Conservation (phyloP, 495 filamentous ascomycete genomes). For the Lasiosphaeriaceae sp. region DNA sequence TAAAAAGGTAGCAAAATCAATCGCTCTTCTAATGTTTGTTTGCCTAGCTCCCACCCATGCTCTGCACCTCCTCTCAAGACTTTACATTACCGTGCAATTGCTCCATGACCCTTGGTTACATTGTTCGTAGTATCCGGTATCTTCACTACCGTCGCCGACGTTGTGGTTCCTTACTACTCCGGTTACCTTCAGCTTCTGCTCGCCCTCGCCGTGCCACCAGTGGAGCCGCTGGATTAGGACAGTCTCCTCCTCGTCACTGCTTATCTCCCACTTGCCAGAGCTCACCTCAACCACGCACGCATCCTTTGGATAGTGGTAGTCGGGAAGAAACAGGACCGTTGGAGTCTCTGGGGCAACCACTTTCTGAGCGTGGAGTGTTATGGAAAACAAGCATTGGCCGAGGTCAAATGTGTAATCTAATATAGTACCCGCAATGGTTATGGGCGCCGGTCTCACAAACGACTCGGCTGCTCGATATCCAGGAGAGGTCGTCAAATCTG, state of each 20-base stretch:
- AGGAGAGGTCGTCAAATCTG: constrained; percentile 52
- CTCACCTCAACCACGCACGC: constrained; percentile 66
- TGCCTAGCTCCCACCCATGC: no score
- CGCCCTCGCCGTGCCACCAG: constrained; percentile 89
- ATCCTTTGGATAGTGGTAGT: constrained; percentile 85
- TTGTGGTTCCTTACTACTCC: constrained; percentile 58
- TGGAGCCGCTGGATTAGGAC: constrained; percentile 67
- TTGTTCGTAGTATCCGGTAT: constrained; percentile 46
- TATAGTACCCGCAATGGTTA: constrained; percentile 66
- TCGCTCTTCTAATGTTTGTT: no score
- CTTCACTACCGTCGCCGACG: constrained; percentile 31
- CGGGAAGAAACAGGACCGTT: constrained; percentile 83
- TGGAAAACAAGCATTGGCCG: constrained; percentile 65
- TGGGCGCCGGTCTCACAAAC: constrained; percentile 80
- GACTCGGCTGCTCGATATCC: constrained; percentile 90
- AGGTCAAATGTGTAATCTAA: constrained; percentile 73
- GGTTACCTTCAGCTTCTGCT: constrained; percentile 74
- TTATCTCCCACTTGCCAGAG: constrained; percentile 86
- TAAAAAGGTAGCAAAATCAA: no score
- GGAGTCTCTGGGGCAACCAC: constrained; percentile 56
- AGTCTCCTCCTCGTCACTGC: constrained; percentile 61
- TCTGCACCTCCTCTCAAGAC: no score
- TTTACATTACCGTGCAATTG: constrained; percentile 43
- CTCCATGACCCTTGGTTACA: constrained; percentile 38
- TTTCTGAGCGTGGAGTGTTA: constrained; percentile 55